Evolutionary conservation across 2,329 filamentous ascomycete genomes (phyloP).

Genomic region (Fusarium sambucinum): DNA sequence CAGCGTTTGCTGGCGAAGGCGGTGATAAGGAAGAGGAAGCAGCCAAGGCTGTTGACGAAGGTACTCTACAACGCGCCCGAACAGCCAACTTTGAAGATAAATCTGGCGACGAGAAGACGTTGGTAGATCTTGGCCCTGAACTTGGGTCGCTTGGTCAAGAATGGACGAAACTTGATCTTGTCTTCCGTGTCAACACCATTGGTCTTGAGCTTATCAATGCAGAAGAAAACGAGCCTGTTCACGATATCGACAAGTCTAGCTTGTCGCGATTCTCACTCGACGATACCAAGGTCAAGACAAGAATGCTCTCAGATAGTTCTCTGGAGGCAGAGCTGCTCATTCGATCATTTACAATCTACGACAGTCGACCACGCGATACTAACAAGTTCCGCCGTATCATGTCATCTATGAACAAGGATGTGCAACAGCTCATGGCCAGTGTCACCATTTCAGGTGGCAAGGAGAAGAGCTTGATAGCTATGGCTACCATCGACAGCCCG

Average conservation of each 20-base stretch:
- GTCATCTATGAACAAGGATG: slow-evolving; percentile 93
- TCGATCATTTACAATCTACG: slow-evolving; percentile 92
- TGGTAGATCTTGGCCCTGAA: slow-evolving; percentile 75
- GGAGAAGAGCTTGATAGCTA: slow-evolving; percentile 85
- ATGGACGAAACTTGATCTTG: slow-evolving; percentile 94
- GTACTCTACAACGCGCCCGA: slow-evolving; percentile 62
- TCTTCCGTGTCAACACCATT: slow-evolving; percentile 89
- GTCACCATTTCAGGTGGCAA: slow-evolving; percentile 89
- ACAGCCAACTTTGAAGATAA: slow-evolving; percentile 53
- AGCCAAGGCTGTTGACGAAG: slow-evolving; percentile 76
- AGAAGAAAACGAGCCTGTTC: slow-evolving; percentile 80
- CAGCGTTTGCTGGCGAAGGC: slow-evolving; percentile 77
- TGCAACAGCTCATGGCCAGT: slow-evolving; percentile 98
- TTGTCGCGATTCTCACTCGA: slow-evolving; percentile 95
- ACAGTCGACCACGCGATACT: slow-evolving; percentile 87
- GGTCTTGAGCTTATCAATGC: slow-evolving; percentile 89
- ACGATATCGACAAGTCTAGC: slow-evolving; percentile 80
- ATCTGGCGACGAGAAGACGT: slow-evolving; percentile 54
- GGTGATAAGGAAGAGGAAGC: slow-evolving; percentile 81
- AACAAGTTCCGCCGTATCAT: slow-evolving; percentile 99
- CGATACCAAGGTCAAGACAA: slow-evolving; percentile 89
- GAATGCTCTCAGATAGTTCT: slow-evolving; percentile 91
- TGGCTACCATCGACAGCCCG: slow-evolving; percentile 94
- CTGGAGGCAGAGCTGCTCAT: slow-evolving; percentile 94
- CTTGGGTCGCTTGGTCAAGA: slow-evolving; percentile 74